A percentile compares a stretch with the other conserved stretches of the same genome.
Conservation (phyloP, 1,284 basidiomycete genomes). For the Irpex rosettiformis region DNA sequence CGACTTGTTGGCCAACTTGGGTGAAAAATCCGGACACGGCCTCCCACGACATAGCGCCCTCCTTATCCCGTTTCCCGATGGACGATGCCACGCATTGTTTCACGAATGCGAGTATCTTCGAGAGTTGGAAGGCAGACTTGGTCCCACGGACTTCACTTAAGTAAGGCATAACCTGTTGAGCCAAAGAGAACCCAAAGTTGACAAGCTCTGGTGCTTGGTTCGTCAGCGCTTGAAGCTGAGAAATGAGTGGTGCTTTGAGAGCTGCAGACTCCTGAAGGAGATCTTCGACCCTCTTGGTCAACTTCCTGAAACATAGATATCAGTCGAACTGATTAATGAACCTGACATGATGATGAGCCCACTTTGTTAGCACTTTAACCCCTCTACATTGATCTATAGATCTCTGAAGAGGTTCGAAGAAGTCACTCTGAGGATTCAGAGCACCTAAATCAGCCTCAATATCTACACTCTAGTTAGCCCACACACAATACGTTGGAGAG, state of each 20-base stretch:
- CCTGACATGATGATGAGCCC: conserved; percentile 21
- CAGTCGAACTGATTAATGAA: neutral
- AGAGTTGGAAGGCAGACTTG: conserved; percentile 75
- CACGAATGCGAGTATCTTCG: conserved; percentile 67
- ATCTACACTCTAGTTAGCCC: conserved; percentile 42
- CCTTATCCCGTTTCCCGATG: conserved; percentile 60
- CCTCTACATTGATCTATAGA: conserved; percentile 79
- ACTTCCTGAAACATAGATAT: conserved; percentile 60
- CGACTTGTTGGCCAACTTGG: conserved; percentile 69
- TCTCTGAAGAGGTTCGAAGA: conserved; percentile 80
- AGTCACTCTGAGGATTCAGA: conserved; percentile 64
- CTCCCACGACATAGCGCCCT: conserved; percentile 71
- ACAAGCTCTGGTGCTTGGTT: conserved; percentile 77
- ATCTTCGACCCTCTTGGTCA: conserved; percentile 81
- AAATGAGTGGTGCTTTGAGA: conserved; percentile 65
- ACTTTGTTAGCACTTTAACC: conserved; percentile 81
- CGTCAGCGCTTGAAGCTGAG: conserved; percentile 69
- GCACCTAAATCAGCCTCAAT: conserved; percentile 70
- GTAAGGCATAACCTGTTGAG: conserved; percentile 82
- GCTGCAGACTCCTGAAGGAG: conserved; percentile 69
- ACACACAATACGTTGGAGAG: neutral
- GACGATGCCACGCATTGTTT: conserved; percentile 71
- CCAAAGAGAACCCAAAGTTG: conserved; percentile 87
- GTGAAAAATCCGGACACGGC: conserved; percentile 68
- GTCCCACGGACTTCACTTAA: conserved; percentile 69